Conservation (phyloP, 1,139 yeast species). For the Zygosaccharomyces sapae region DNA sequence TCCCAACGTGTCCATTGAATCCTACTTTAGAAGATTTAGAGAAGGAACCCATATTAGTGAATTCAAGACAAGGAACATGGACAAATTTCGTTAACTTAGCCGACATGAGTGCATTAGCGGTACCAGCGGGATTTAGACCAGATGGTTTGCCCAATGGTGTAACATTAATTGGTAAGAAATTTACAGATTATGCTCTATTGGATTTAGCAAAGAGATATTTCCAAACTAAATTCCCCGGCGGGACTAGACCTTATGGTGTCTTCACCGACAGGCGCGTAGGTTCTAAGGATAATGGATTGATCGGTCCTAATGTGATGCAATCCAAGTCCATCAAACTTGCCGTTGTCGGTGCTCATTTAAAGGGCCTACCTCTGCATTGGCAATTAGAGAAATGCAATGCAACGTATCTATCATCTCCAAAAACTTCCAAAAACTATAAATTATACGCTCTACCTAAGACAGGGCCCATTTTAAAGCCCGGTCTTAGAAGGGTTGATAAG, state of each 20-base stretch:
- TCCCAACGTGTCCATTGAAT: constrained; percentile 91
- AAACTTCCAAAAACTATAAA: constrained; percentile 67
- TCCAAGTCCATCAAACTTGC: constrained; percentile 59
- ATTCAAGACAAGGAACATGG: constrained; percentile 92
- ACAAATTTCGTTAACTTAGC: constrained; percentile 94
- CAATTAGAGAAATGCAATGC: constrained; percentile 86
- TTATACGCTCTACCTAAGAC: constrained; percentile 75
- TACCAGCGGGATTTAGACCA: constrained; percentile 79
- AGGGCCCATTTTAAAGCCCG: constrained; percentile 81
- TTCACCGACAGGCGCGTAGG: constrained; percentile 22
- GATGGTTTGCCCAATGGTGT: constrained; percentile 91
- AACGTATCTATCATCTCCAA: constrained; percentile 58
- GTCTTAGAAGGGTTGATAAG: constrained; percentile 62
- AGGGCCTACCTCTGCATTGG: constrained; percentile 90
- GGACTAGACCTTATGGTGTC: constrained; percentile 47
- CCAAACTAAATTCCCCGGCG: constrained; percentile 45
- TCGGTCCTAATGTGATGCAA: constrained; percentile 40
- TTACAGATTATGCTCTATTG: constrained; percentile 81
- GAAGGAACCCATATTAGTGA: constrained; percentile 73
- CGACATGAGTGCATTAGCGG: constrained; percentile 84
- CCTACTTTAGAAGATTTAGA: constrained; percentile 72
- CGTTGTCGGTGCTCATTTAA: constrained; percentile 93
- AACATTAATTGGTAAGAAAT: constrained; percentile 74
- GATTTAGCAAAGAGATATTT: constrained; percentile 76
- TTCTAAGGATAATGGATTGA: constrained; percentile 40